Evolutionary conservation across 2,329 filamentous ascomycete genomes (phyloP), one percentile per base, ranked within the genome.

Genomic region (Curvularia verruculosa): DNA sequence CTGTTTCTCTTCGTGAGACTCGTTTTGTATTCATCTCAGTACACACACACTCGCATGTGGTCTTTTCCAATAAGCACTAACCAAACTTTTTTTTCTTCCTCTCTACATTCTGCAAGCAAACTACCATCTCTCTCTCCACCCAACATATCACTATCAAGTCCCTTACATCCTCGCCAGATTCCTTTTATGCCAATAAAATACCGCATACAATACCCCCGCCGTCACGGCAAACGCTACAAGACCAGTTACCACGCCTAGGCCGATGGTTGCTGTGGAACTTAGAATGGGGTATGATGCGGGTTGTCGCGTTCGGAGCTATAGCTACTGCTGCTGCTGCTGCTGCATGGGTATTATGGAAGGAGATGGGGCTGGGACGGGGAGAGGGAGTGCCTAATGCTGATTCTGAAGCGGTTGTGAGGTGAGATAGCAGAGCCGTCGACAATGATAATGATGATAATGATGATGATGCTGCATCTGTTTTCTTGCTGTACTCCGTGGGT

Each of bases 201-300:
- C 13, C 4, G 28, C 45, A 3, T 21, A 58, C 5, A 46, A 19
- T 2, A 54, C 55, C 1, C 40, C 31, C 4, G 19, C 40, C 10
- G 53, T 29, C 1, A 54, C 21, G 5, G 37, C 12, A 39, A 58
- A 46, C 6, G 31, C 49, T 6, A 39, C 10, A 3, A 53, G 13
- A 8, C 55, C 45, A 39, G 49, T 40, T 6, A 46, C 39, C 13
- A 54, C 55, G 23, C 55, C 55, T 7, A 58, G 34, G 0, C 55
- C 51, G 0, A 49, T 40, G 3, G 37, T 26, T 0, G 45, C 40
- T 3, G 45, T 24, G 23, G 15, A 13, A 6, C 51, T 9, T 4
- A 58, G 43, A 29, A 36, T n/a, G 10, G 24, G 10, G 21, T 2
- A 15, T 36, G 9, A n/a, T 3, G 13, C 7, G 10, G 28, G 4